phyloP scores from a whole-genome alignment of 1,284 basidiomycete species.

The Malassezia furfur region DNA sequence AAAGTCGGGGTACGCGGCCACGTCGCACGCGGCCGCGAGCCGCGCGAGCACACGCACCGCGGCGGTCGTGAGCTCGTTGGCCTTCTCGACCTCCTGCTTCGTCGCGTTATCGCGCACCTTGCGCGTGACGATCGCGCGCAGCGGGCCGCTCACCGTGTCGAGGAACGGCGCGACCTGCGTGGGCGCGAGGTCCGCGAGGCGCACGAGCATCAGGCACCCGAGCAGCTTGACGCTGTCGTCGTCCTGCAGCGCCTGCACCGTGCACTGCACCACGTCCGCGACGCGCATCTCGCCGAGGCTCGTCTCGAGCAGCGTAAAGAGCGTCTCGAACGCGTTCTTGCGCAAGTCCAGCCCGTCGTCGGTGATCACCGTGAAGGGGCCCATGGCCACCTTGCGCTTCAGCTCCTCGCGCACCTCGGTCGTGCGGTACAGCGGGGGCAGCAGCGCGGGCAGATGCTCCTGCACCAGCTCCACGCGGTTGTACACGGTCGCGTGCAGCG shows the following conservation, averaged over 20 bases:
- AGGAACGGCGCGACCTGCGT: constrained; percentile 59
- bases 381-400: constrained; percentile 75
- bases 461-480: constrained; percentile 84
- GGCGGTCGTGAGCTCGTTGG: constrained; percentile 60
- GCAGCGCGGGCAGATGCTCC: constrained; percentile 65
- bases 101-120: constrained; percentile 73
- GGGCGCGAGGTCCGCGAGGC: constrained; percentile 74
- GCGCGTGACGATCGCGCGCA: constrained; percentile 65
- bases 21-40: not conserved
- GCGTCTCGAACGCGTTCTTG: constrained; percentile 85
- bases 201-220: constrained; percentile 86
- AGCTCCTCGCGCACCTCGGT: constrained; percentile 61
- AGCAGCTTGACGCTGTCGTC: constrained; percentile 96
- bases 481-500: constrained; percentile 85
- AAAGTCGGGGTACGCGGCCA: not conserved
- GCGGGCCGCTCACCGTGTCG: constrained; percentile 70
- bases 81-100: constrained; percentile 90
- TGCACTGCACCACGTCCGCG: constrained; percentile 68
- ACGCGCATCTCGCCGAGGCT: constrained; percentile 76
- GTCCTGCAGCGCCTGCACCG: constrained; percentile 74
- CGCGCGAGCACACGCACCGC: constrained; percentile 9
- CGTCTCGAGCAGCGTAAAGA: constrained; percentile 88
- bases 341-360: constrained; percentile 85
- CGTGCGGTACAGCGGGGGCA: constrained; percentile 76
- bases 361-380: constrained; percentile 90